Conservation (phyloP, 345 rosid species). For the Populus simonii region DNA sequence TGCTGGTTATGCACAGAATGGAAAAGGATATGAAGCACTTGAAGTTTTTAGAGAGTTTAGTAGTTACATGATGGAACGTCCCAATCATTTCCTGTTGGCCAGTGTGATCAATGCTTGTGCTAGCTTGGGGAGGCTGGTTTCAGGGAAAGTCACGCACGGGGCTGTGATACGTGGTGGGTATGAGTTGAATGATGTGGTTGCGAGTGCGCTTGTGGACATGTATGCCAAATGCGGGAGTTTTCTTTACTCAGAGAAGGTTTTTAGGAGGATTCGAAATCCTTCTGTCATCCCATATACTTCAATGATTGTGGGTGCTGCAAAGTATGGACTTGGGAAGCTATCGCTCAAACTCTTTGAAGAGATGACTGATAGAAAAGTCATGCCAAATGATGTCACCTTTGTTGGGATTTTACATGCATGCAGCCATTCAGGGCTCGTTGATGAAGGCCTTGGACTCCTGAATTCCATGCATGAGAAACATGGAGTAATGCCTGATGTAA, state of each 20-base stretch:
- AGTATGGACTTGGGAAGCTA: slow-evolving; percentile 51
- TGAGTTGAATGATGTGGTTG: slow-evolving; percentile 52
- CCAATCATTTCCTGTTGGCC: slow-evolving; percentile 66
- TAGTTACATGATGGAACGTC: slow-evolving; percentile 15
- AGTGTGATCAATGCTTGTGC: slow-evolving; percentile 72
- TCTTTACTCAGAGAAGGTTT: slow-evolving; percentile 52
- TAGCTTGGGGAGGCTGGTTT: slow-evolving; percentile 55
- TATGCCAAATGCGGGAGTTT: slow-evolving; percentile 71
- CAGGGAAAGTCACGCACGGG: slow-evolving; percentile 64
- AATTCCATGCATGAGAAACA: slow-evolving; percentile 47
- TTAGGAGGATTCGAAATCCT: slow-evolving; percentile 44
- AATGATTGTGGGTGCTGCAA: slow-evolving; percentile 61
- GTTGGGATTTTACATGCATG: slow-evolving; percentile 73
- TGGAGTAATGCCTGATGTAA: slow-evolving; percentile 51
- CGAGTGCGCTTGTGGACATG: slow-evolving; percentile 74
- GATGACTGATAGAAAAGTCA: slow-evolving; percentile 53
- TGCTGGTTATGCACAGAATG: slow-evolving; percentile 65
- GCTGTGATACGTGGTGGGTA: slow-evolving; percentile 46
- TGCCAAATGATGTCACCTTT: slow-evolving; percentile 69
- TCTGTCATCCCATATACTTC: slow-evolving; percentile 68
- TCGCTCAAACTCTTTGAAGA: slow-evolving; percentile 45
- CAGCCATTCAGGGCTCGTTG: slow-evolving; percentile 73
- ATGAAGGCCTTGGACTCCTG: slow-evolving; percentile 54
- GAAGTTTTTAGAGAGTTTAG: slow-evolving; percentile 51
- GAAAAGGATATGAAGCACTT: slow-evolving; percentile 62